Conservation (phyloP, 257 asterid species). For the Ehretia macrophylla region DNA sequence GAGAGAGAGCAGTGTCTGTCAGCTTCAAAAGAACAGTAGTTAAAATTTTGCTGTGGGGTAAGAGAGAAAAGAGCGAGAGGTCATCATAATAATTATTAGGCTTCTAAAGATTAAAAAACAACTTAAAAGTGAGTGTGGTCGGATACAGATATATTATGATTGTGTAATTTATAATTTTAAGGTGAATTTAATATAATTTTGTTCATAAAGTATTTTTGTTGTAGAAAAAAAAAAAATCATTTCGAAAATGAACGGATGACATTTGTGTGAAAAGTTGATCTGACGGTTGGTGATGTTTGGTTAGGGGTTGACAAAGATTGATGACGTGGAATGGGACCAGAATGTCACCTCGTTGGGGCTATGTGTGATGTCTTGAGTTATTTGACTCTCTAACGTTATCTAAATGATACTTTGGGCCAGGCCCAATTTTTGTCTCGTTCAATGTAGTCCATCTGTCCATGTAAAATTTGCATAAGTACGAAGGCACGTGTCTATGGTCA, state of each 20-base stretch:
- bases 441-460: too few species aligned
- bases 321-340: background rate
- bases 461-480: too few species aligned
- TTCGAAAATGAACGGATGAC: background rate
- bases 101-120: too few species aligned
- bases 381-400: background rate
- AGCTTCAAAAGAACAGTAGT: constrained; percentile 12
- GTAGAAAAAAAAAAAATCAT: background rate
- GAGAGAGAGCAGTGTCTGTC: constrained; percentile 22
- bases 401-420: too few species aligned
- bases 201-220: too few species aligned
- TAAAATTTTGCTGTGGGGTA: background rate
- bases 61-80: background rate
- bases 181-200: too few species aligned
- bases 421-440: too few species aligned
- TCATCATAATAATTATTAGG: background rate
- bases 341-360: background rate
- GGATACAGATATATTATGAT: too few species aligned
- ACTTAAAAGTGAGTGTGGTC: too few species aligned
- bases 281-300: constrained; percentile 2
- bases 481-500: too few species aligned
- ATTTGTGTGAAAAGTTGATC: constrained; percentile 2
- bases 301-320: constrained; percentile 1
- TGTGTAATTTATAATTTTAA: too few species aligned
- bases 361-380: background rate